A percentile compares a stretch with the other conserved stretches of the same genome.
phyloP scores from a whole-genome alignment of 1,139 yeast genomes.

The Kodamaea fungicola region DNA sequence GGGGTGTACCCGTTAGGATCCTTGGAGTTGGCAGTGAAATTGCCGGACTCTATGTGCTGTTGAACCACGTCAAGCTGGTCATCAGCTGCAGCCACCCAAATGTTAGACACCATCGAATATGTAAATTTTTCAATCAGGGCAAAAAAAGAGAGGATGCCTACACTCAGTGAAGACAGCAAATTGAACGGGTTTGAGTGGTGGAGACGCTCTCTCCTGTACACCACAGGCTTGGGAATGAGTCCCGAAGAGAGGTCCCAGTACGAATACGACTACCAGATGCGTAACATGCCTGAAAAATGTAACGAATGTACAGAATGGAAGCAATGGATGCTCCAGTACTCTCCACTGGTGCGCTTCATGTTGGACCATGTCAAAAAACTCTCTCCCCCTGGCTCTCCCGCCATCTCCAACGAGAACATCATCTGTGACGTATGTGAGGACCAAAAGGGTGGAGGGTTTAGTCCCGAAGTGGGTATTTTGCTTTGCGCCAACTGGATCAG shows the following conservation, averaged over 20 bases:
- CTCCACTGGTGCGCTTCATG: slow-evolving; percentile 89
- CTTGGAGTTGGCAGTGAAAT: slow-evolving; percentile 61
- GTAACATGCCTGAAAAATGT: slow-evolving; percentile 37
- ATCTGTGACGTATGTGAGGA: slow-evolving; percentile 85
- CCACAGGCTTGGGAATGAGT: slow-evolving; percentile 67
- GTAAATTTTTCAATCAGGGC: not conserved
- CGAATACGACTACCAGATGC: slow-evolving; percentile 52
- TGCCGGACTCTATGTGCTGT: slow-evolving; percentile 47
- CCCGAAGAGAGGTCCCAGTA: slow-evolving; percentile 53
- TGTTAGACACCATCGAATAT: slow-evolving; percentile 49
- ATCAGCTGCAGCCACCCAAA: slow-evolving; percentile 96
- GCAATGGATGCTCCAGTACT: slow-evolving; percentile 74
- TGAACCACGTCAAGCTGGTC: slow-evolving; percentile 62
- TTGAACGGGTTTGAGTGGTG: slow-evolving; percentile 71
- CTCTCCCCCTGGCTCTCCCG: slow-evolving; percentile 13
- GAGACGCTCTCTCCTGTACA: slow-evolving; percentile 68
- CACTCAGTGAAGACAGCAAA: slow-evolving; percentile 13
- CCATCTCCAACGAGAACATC: slow-evolving; percentile 40
- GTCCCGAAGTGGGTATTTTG: slow-evolving; percentile 82
- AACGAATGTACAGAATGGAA: slow-evolving; percentile 59
- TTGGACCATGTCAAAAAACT: slow-evolving; percentile 73
- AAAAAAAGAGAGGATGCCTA: not conserved
- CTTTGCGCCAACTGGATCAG: slow-evolving; percentile 82
- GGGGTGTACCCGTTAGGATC: slow-evolving; percentile 96
- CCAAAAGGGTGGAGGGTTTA: slow-evolving; percentile 88